Evolutionary conservation across 345 rosid species (phyloP), one percentile per base, ranked within the genome.

Genomic region (Clausena lansium): DNA sequence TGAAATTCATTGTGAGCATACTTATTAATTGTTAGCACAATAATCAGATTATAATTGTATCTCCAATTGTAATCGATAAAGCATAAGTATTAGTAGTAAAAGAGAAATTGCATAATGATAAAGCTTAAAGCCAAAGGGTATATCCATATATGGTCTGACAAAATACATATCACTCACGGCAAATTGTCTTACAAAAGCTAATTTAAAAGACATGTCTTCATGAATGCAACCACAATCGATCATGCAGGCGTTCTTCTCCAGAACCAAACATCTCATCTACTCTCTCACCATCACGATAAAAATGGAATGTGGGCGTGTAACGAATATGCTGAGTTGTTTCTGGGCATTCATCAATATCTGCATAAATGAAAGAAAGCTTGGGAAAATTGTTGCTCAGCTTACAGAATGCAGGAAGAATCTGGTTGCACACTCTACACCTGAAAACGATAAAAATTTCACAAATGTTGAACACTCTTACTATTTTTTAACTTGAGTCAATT

Each of bases 251-350:
- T 83, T 96, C 91, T 77, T 94, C 97, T 67, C 99, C 97, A 7
- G 91, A 92, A 39, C 99, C 99, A 20, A 82, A 90, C 98, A 96
- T 94, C 90, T 96, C 95, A 68, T 96, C 99, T 0, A 96, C 95
- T 79, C 88, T 85, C 74, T 94, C 95, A 0, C 98, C 98, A 17
- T 91, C 92, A 7, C 93, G 87, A 86, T 89, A 94, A 73, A 96
- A 96, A 68, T 90, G 97, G 76, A 96, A 94, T 6, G 97, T 89
- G 1, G 99, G 99, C 0, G 99, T 92, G 86, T 92, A 96, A 22
- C 98, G 95, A 63, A 96, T 89, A 39, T 89, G 91, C 63, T 78
- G 90, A 2, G 99, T 93, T 1, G 97, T 88, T 81, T 92, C 97
- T 0, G 98, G 96, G 82, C 98, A 95, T 77, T 95, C 97, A 50